Percentiles rank a stretch among this genome's conserved stretches.
phyloP scores from a whole-genome alignment of 305 asterid species.

The Plantago coronopus region DNA sequence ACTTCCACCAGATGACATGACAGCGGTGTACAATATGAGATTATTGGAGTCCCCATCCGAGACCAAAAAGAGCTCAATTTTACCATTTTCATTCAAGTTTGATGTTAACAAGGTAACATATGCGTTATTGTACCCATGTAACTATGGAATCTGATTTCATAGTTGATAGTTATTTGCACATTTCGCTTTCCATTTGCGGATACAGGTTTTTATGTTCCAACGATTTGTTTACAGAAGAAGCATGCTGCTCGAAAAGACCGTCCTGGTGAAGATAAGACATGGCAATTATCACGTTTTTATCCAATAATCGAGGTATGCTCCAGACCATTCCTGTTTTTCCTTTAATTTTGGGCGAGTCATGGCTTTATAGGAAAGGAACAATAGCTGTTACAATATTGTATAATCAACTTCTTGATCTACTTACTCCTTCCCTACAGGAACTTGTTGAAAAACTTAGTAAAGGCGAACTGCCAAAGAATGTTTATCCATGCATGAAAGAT shows the following conservation, averaged over 20 bases:
- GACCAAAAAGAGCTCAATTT: conserved; percentile 61
- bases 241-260: conserved; percentile 89
- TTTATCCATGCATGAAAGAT: conserved; percentile 94
- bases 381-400: neutral
- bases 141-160: conserved; percentile 11
- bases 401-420: conserved; percentile 19
- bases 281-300: conserved; percentile 96
- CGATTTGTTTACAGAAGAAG: conserved; percentile 60
- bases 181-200: neutral
- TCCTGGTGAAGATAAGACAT: conserved; percentile 60
- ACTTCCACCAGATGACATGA: conserved; percentile 76
- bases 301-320: conserved; percentile 80
- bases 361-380: too few relatives aligned
- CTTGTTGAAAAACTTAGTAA: conserved; percentile 77
- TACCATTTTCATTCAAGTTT: conserved; percentile 82
- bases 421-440: conserved; percentile 52
- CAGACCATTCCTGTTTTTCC: conserved; percentile 4
- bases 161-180: conserved; percentile 5
- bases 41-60: conserved; percentile 72
- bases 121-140: conserved; percentile 16
- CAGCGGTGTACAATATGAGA: conserved; percentile 93
- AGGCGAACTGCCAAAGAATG: conserved; percentile 77
- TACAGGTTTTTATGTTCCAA: neutral
- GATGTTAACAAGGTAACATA: conserved; percentile 81
- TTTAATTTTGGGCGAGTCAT: neutral